These are phyloP conservation scores for Neurospora sp. DNA, from an alignment of 2,329 filamentous ascomycete species.

Conservation along the genomic window DNA sequence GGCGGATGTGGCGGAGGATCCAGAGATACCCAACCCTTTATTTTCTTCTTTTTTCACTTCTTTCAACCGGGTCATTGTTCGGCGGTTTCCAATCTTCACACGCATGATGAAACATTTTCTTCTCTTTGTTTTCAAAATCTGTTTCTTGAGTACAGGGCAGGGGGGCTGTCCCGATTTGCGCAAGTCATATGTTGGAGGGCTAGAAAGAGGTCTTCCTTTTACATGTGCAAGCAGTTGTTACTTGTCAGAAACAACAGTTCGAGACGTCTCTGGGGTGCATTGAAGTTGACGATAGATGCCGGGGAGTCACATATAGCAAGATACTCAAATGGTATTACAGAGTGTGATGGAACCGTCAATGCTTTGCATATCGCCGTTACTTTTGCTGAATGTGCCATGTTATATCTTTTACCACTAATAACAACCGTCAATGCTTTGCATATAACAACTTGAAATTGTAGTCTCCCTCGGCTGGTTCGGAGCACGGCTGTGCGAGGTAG, in stretches of 20 bases:
- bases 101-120: neutral
- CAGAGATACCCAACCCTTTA: constrained; percentile 1
- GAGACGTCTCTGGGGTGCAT: neutral
- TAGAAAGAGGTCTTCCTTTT: neutral
- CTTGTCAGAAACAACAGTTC: neutral
- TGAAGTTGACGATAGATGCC: too few species aligned
- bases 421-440: neutral
- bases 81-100: neutral
- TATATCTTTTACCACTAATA: neutral
- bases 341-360: neutral
- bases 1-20: neutral
- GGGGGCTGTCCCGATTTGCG: neutral
- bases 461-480: neutral
- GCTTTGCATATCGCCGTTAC: neutral
- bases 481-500: neutral
- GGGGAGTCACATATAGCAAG: neutral
- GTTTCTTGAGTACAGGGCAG: neutral
- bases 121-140: neutral
- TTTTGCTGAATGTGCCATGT: neutral
- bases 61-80: neutral
- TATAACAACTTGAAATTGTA: neutral
- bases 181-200: neutral
- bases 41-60: neutral
- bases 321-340: neutral
- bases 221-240: neutral